phyloP scores from a whole-genome alignment of 768 basidiomycete genomes.

The Strobilomyces dryophilus region DNA sequence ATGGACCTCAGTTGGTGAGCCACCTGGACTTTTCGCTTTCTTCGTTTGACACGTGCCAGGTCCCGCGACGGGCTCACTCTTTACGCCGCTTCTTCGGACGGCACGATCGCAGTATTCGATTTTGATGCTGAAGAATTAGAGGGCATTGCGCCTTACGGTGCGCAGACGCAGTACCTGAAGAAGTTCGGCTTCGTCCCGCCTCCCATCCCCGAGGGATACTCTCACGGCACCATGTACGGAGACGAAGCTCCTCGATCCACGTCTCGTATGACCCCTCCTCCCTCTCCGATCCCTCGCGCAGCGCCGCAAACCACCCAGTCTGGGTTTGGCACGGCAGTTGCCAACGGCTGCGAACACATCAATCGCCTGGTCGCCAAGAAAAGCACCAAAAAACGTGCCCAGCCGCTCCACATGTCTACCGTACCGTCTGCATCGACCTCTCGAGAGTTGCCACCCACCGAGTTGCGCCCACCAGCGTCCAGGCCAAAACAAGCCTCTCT shows the following conservation, averaged over 20 bases:
- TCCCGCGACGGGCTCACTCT: slow-evolving; percentile 89
- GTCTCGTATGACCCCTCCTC: slow-evolving; percentile 44
- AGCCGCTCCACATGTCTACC: slow-evolving; percentile 38
- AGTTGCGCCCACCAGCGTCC: slow-evolving; percentile 21
- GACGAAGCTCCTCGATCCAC: slow-evolving; percentile 19
- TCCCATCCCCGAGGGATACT: slow-evolving; percentile 67
- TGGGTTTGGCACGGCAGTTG: slow-evolving; percentile 38
- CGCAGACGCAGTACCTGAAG: slow-evolving; percentile 74
- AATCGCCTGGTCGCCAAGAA: slow-evolving; percentile 76
- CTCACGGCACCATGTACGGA: slow-evolving; percentile 40
- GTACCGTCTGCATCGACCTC: slow-evolving; percentile 34
- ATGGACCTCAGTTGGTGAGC: slow-evolving; percentile 93
- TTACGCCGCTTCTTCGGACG: slow-evolving; percentile 94
- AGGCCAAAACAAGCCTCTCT: slow-evolving; percentile 24
- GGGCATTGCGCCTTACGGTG: slow-evolving; percentile 69
- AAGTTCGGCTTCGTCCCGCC: slow-evolving; percentile 75
- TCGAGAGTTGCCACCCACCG: slow-evolving; percentile 11
- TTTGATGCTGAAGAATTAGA: slow-evolving; percentile 80
- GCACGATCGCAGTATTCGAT: slow-evolving; percentile 84
- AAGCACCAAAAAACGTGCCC: slow-evolving; percentile 63
- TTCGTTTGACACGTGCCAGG: slow-evolving; percentile 43
- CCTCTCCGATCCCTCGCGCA: slow-evolving; percentile 38
- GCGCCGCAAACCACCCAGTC: slow-evolving; percentile 32
- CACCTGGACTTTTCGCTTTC: neutral
- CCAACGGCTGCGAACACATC: slow-evolving; percentile 53